A percentile compares a stretch with the other conserved stretches of the same genome.
These are phyloP conservation scores for Fraxinus quadrangulata DNA, from an alignment of 257 asterid species.

Conservation along the genomic window DNA sequence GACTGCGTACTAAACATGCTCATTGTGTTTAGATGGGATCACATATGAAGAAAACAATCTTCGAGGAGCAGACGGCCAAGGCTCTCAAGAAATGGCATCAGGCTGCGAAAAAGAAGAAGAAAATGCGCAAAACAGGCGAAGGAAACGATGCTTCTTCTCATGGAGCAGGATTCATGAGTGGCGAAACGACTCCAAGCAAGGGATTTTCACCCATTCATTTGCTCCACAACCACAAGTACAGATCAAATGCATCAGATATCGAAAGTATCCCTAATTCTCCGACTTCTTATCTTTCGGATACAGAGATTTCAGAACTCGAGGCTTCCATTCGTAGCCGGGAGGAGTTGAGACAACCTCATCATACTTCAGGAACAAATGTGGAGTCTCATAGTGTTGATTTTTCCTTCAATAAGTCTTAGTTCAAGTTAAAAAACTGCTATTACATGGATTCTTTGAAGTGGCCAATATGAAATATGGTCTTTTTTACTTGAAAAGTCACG, in stretches of 20 bases:
- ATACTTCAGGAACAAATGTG: not conserved
- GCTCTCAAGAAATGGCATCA: conserved; percentile 66
- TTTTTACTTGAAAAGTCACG: too few species aligned
- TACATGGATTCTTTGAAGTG: too few species aligned
- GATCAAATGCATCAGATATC: conserved; percentile 31
- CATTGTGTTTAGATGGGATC: conserved; percentile 55
- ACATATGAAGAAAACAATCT: conserved; percentile 60
- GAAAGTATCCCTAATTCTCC: conserved; percentile 41
- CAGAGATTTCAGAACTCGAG: conserved; percentile 47
- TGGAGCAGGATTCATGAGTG: conserved; percentile 24
- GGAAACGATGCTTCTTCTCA: not conserved
- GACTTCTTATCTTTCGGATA: conserved; percentile 36
- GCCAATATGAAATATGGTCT: too few species aligned
- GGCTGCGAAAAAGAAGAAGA: conserved; percentile 53
- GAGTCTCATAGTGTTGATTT: conserved; percentile 36
- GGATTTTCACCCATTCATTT: conserved; percentile 52
- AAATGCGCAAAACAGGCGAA: conserved; percentile 32
- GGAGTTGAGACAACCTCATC: not conserved
- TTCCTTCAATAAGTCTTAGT: conserved; percentile 32
- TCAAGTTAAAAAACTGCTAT: too few species aligned
- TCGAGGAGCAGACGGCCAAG: conserved; percentile 68
- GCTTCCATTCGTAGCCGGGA: conserved; percentile 20
- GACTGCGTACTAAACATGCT: not conserved
- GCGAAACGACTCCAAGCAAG: conserved; percentile 36
- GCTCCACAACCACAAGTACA: conserved; percentile 48